phyloP scores from a whole-genome alignment of 495 filamentous ascomycete species.

The Lophiotrema nucula region DNA sequence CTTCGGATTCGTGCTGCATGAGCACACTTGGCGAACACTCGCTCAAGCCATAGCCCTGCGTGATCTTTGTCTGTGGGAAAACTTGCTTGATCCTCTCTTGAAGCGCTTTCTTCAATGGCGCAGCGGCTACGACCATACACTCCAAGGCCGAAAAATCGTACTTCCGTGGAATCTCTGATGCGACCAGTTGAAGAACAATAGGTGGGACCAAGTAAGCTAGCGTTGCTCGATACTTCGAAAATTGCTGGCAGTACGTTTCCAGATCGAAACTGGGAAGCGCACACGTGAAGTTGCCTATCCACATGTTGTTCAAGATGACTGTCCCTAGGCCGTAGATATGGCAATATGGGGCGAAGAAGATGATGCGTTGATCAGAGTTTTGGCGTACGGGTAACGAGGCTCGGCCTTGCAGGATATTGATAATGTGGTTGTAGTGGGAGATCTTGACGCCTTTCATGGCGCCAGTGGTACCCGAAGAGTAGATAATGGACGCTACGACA shows the following conservation, averaged over 20 bases:
- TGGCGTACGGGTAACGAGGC: constrained; percentile 4
- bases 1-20: constrained; percentile 13
- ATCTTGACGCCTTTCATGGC: constrained; percentile 23
- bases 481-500: constrained; percentile 11
- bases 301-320: constrained; percentile 14
- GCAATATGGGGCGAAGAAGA: constrained; percentile 25
- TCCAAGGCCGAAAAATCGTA: constrained; percentile 20
- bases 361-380: constrained; percentile 12
- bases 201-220: constrained; percentile 18
- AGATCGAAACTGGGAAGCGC: constrained; percentile 14
- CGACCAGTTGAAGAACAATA: constrained; percentile 15
- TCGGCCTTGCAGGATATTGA: constrained; percentile 10
- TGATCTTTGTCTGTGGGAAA: constrained; percentile 15
- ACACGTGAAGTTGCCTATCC: constrained; percentile 18
- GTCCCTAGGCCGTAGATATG: constrained; percentile 19
- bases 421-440: constrained; percentile 18
- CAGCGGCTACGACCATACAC: constrained; percentile 17
- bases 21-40: constrained; percentile 15
- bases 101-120: constrained; percentile 15
- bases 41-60: constrained; percentile 22
- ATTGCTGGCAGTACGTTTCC: constrained; percentile 22
- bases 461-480: constrained; percentile 25
- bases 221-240: constrained; percentile 12
- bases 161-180: constrained; percentile 12
- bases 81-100: constrained; percentile 16